Evolutionary conservation across 805 yeast genomes (phyloP), one percentile per base, ranked within the genome.

Genomic region (Kockiozyma suomiensis): DNA sequence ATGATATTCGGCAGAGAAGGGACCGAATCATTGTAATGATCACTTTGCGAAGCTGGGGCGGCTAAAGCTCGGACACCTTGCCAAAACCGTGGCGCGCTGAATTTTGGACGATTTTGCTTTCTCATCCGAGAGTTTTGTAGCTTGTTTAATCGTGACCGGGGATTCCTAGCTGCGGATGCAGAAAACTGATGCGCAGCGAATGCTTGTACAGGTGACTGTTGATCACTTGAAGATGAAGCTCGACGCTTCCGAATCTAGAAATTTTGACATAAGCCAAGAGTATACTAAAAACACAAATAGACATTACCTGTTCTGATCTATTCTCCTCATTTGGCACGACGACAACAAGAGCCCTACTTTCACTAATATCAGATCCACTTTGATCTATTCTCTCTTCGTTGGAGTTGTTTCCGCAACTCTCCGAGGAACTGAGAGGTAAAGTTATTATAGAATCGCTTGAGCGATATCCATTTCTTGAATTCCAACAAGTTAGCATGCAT

Each of bases 1-100:
- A 25, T 17, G 38, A 15, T 25, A 12, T 32, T 25, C 23, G 21
- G 30, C 38, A 33, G n/a, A 12, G 45, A 23, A 12, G 35, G 54
- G n/a, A 25, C 37, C 10, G 26, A 15, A 12, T 42, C 28, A 8
- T 28, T 13, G n/a, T n/a, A 12, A 15, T 23, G 10, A 12, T 15
- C 17, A 15, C 6, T 25, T 10, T 15, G 33, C 30, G 30, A n/a
- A n/a, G n/a, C n/a, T 30, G 33, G 33, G 10, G 33, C 33, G 10
- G 33, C 26, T 10, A 54, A 46, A 23, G 51, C 10, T 17, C 33
- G 38, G 17, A 46, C 57, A 17, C 57, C 57, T 3, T 42, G 51
- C 57, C 57, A 54, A 25, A 54, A 54, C 21, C 17, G 26, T 2
- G 57, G 57, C 3, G 57, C 45, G 46, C n/a, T 45, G 30, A 45